Base-by-base conservation (phyloP, 192 early-diverging fungal genomes). In the Kickxella alabastrina region DNA sequence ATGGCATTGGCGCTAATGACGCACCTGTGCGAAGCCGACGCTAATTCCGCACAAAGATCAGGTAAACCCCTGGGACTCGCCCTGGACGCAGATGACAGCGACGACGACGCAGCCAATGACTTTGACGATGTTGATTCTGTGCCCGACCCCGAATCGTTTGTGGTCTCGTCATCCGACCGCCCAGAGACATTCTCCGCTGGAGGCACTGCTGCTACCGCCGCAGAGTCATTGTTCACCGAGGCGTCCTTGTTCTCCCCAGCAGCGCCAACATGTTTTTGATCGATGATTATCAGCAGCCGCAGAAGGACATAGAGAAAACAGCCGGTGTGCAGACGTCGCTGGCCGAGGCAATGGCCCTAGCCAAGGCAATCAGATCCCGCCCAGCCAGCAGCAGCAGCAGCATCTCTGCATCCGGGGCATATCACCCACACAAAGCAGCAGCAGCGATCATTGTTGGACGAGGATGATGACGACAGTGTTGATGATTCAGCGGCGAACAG, bases 91-190 rank as follows among this genome's bases (percentile, higher is more conserved):
- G 50, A 58, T 17, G 18, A 29, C 49, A 51, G 35, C 25, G 41
- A 28, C 23, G 56, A 46, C 43, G 56, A 58, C 14, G 26, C 17
- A 10, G 56, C 26, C 6, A 55, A 50, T 27, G 57, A 57, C 38
- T 60, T 68, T 48, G 72, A 63, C 40, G 71, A 75, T 13, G 72
- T 41, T 10, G 65, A 75, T 31, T 64, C 64, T 22, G 64, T 75
- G 15, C 65, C 72, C 15, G 72, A 75, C 49, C 72, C 72, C 4
- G 72, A 75, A 41, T 75, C 65, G 8, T 75, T 75, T 68, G 72
- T 75, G 23, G 65, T 75, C 3, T 68, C 64, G 42, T 66, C 72
- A 29, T 38, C 52, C 17, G 72, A 63, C 43, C 47, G 55, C 19
- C 65, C 72, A 14, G 72, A 75, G 43, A 58, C 72, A 10, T 64